A percentile compares a stretch with the other conserved stretches of the same genome.
Evolutionary conservation across 495 filamentous ascomycete genomes (phyloP).

Genomic region (Penicillium crystallinum): DNA sequence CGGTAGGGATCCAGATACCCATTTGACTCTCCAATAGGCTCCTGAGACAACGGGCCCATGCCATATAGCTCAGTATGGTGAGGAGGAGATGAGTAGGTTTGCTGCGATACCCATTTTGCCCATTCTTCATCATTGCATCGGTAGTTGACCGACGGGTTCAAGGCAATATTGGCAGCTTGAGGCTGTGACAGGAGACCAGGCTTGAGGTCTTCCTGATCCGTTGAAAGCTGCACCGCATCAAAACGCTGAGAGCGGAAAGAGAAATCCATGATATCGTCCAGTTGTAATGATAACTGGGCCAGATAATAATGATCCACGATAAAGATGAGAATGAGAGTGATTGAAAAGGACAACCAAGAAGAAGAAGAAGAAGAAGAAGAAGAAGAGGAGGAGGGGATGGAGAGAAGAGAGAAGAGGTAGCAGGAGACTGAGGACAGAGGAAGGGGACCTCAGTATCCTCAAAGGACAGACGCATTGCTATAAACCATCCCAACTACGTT

Average conservation of each 20-base stretch:
- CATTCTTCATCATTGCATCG: conserved; percentile 18
- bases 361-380: not conserved
- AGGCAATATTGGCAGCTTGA: conserved; percentile 13
- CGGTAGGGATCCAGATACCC: not conserved
- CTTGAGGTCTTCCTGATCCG: conserved; percentile 21
- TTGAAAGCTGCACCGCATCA: conserved; percentile 21
- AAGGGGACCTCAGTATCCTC: conserved; percentile 5
- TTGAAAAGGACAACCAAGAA: not conserved
- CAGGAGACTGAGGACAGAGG: conserved; percentile 1
- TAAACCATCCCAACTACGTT: conserved; percentile 2
- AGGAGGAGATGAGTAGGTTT: conserved; percentile 14
- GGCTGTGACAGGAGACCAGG: conserved; percentile 17
- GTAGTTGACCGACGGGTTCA: conserved; percentile 6
- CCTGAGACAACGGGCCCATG: not conserved
- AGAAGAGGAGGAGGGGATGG: not conserved
- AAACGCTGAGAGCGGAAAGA: conserved; percentile 15
- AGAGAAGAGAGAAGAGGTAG: not conserved
- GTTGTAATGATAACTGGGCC: not conserved
- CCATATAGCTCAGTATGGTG: not conserved
- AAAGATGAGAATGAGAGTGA: too few species aligned
- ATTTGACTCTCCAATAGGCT: not conserved
- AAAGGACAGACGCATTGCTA: not conserved
- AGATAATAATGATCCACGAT: not conserved
- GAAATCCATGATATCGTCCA: conserved; percentile 18
- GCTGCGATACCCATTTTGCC: conserved; percentile 23